These are phyloP conservation scores for Colletotrichum tabaci DNA, from an alignment of 2,329 filamentous ascomycete genomes.

Conservation along the genomic window DNA sequence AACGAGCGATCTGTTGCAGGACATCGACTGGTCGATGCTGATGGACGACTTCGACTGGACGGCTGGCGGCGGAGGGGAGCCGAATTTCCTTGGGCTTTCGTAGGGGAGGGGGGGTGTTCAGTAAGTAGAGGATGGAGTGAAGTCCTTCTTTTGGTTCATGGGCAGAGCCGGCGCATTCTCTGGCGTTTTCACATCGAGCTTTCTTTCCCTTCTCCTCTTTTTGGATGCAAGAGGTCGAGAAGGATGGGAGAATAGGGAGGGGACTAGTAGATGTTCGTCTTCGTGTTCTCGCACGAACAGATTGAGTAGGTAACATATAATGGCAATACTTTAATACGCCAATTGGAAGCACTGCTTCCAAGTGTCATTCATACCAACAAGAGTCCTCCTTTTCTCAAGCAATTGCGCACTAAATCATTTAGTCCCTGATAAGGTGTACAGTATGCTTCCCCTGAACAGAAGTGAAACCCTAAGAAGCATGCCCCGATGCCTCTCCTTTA, in stretches of 20 bases:
- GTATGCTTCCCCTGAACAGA: no score
- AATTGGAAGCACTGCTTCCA: neutral
- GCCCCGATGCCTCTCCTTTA: no score
- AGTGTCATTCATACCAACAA: no score
- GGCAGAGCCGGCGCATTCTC: neutral
- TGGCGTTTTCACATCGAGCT: neutral
- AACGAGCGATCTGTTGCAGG: constrained; percentile 55
- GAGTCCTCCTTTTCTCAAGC: no score
- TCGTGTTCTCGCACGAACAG: neutral
- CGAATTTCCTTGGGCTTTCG: constrained; percentile 37
- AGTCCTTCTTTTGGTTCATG: neutral
- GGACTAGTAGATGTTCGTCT: no score
- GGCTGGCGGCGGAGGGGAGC: constrained; percentile 34
- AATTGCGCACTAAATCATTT: no score
- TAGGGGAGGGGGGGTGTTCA: constrained; percentile 4
- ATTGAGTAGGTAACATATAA: neutral
- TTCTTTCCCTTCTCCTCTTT: neutral
- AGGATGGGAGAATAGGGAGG: neutral
- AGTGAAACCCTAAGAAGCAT: no score
- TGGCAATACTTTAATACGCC: neutral
- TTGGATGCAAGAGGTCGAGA: neutral
- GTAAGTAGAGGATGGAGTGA: neutral
- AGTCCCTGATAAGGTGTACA: no score
- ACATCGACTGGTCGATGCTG: constrained; percentile 66
- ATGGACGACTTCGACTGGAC: constrained; percentile 67